phyloP scores from a whole-genome alignment of 371 early-diverging fungal species.

The Phascolomyces articulosus region DNA sequence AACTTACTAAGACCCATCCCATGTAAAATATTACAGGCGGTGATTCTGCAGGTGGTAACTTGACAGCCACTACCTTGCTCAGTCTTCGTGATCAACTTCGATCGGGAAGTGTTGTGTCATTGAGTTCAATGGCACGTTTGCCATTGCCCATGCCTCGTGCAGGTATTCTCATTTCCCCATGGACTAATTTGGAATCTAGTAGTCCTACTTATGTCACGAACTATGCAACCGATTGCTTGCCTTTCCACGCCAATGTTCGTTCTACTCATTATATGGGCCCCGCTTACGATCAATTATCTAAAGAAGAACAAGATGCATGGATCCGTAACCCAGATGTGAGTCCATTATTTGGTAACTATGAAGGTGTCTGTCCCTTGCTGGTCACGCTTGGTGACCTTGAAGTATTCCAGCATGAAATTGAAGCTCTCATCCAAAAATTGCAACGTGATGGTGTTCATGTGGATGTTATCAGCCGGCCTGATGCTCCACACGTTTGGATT shows the following conservation, averaged over 20 bases:
- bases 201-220: conserved; percentile 20
- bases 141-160: conserved; percentile 27
- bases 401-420: conserved; percentile 32
- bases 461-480: conserved; percentile 25
- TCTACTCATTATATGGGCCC: background rate
- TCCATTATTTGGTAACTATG: conserved; percentile 25
- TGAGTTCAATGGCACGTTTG: conserved; percentile 16
- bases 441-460: conserved; percentile 28
- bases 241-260: background rate
- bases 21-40: conserved; percentile 25
- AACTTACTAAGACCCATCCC: no score
- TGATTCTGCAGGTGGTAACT: conserved; percentile 44
- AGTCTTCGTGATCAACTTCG: conserved; percentile 20
- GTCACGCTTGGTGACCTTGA: conserved; percentile 33
- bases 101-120: conserved; percentile 3
- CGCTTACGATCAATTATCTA: no score
- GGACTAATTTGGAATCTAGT: conserved; percentile 26
- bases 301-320: conserved; percentile 7
- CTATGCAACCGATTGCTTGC: conserved; percentile 12
- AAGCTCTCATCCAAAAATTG: conserved; percentile 18
- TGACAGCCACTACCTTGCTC: conserved; percentile 23
- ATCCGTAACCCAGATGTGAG: conserved; percentile 26
- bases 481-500: conserved; percentile 35
- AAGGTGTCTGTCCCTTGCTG: conserved; percentile 30
- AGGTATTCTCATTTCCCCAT: conserved; percentile 39